Conservation (phyloP, 2,329 filamentous ascomycete species). For the Didymella pomorum region DNA sequence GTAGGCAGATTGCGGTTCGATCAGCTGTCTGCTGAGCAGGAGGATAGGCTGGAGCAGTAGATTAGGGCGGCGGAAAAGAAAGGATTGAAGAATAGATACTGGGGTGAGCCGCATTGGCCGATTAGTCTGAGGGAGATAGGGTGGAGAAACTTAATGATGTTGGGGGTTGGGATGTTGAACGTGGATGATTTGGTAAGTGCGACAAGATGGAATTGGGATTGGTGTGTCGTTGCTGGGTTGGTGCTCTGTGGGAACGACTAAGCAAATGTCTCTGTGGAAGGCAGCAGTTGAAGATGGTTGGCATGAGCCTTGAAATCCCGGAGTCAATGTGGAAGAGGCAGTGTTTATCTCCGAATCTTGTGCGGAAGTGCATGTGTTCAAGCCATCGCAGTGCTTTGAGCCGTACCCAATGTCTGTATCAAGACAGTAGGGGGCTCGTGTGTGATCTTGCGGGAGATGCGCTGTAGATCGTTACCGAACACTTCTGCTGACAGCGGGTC, state of each 20-base stretch:
- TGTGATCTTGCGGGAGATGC: slow-evolving; percentile 1
- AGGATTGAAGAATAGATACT: slow-evolving; percentile 27
- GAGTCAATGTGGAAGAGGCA: background rate
- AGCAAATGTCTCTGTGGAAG: background rate
- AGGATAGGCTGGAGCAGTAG: background rate
- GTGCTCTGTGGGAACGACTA: slow-evolving; percentile 33
- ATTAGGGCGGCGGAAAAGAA: background rate
- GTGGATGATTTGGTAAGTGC: slow-evolving; percentile 34
- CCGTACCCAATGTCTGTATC: background rate
- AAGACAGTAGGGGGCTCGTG: background rate
- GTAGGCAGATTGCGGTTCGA: slow-evolving; percentile 21
- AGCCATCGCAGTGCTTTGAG: background rate
- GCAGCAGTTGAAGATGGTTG: background rate
- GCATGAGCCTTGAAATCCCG: background rate
- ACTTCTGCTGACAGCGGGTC: background rate
- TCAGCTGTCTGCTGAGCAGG: background rate
- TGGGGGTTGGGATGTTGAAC: slow-evolving; percentile 34
- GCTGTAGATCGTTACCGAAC: background rate
- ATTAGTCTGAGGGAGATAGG: slow-evolving; percentile 32
- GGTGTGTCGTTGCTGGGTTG: slow-evolving; percentile 38
- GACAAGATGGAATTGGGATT: slow-evolving; percentile 39
- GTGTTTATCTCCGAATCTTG: background rate
- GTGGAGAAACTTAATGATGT: slow-evolving; percentile 33
- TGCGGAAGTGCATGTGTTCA: background rate
- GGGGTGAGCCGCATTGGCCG: slow-evolving; percentile 36